A percentile compares a stretch with the other conserved stretches of the same genome.
phyloP scores from a whole-genome alignment of 441 rosid species.

The Monsonia emarginata region DNA sequence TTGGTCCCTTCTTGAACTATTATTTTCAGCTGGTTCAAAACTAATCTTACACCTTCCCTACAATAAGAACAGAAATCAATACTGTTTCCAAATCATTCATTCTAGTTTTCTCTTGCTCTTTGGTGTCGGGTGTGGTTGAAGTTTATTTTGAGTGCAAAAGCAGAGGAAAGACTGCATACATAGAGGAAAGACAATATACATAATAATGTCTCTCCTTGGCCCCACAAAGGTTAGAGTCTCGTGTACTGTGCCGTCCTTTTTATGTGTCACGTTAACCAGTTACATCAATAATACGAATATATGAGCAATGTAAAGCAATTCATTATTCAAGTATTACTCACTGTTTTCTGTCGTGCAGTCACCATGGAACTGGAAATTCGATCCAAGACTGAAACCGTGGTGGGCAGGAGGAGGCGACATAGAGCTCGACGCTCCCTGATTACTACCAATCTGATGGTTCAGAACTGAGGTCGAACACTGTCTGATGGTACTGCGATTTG shows the following conservation, averaged over 20 bases:
- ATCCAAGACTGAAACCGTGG: not conserved
- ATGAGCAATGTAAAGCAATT: slow-evolving; percentile 4
- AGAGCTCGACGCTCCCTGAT: slow-evolving; percentile 1
- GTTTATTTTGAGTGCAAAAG: not conserved
- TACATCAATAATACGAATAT: no score
- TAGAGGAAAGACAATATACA: no score
- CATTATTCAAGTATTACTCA: slow-evolving; percentile 21
- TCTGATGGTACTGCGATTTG: not conserved
- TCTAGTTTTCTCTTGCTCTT: not conserved
- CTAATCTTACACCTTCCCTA: not conserved
- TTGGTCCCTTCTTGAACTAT: not conserved
- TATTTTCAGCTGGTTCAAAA: not conserved
- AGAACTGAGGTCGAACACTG: slow-evolving; percentile 14
- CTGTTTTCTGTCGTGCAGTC: slow-evolving; percentile 12
- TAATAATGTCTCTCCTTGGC: not conserved
- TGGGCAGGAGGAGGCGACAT: not conserved
- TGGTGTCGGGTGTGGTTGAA: not conserved
- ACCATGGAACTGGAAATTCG: slow-evolving; percentile 5
- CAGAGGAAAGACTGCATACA: no score
- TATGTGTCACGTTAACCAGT: no score
- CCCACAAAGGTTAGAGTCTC: not conserved
- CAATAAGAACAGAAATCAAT: not conserved
- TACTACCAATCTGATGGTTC: not conserved
- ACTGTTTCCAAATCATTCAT: not conserved
- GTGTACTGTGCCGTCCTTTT: not conserved